Evolutionary conservation across 495 filamentous ascomycete species (phyloP).

Genomic region (Trypethelium eluteriae): DNA sequence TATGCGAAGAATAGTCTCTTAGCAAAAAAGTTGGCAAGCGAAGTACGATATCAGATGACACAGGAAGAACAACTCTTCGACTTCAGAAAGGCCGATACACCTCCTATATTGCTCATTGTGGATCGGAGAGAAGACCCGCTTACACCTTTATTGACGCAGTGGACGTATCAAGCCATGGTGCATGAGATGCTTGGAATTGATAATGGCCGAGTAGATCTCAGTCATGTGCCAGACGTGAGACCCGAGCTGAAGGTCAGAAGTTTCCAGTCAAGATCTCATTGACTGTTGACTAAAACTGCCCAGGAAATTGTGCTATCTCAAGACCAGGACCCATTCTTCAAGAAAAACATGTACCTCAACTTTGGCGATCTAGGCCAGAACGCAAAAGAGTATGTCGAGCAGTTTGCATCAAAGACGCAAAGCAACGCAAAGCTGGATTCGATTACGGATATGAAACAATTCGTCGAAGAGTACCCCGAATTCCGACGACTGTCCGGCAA

Average conservation of each 20-base stretch:
- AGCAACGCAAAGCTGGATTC: constrained; percentile 91
- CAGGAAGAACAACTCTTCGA: constrained; percentile 98
- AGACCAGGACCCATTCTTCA: constrained; percentile 98
- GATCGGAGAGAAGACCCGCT: constrained; percentile 93
- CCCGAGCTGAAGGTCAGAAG: constrained; percentile 63
- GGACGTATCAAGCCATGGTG: constrained; percentile 99
- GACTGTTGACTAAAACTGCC: constrained; percentile 5
- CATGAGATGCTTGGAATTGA: constrained; percentile 90
- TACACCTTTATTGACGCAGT: constrained; percentile 91
- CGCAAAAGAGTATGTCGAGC: constrained; percentile 97
- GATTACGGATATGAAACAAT: constrained; percentile 96
- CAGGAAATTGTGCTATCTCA: constrained; percentile 88
- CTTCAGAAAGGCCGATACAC: constrained; percentile 89
- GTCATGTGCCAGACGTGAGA: constrained; percentile 77
- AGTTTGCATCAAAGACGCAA: constrained; percentile 91
- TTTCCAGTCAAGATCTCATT: not conserved
- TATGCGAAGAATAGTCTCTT: constrained; percentile 89
- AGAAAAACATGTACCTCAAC: constrained; percentile 99
- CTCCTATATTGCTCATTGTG: constrained; percentile 82
- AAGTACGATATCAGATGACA: constrained; percentile 83
- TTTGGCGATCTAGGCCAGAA: constrained; percentile 96
- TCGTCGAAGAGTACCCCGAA: constrained; percentile 97
- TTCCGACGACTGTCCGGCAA: constrained; percentile 95
- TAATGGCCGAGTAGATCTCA: constrained; percentile 84
- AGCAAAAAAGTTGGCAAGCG: constrained; percentile 85